Conservation (phyloP, 208 protist genomes). For the Trypanosoma rangeli region DNA sequence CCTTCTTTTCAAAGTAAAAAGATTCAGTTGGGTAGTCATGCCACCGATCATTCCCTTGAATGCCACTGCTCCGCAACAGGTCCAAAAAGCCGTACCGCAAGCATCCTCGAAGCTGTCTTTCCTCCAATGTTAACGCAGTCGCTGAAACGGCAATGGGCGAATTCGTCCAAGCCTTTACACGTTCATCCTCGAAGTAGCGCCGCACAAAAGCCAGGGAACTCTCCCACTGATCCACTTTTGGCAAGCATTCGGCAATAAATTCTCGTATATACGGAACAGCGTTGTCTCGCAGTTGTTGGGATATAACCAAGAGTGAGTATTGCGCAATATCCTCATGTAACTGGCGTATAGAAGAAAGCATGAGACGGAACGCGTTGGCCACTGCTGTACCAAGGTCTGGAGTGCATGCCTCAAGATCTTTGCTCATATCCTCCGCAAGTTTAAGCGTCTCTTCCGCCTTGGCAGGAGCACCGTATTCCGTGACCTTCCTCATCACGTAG, state of each 20-base stretch:
- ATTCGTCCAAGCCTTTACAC: conserved; percentile 39
- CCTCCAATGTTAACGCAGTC: conserved; percentile 35
- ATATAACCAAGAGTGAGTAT: conserved; percentile 66
- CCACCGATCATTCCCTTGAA: conserved; percentile 62
- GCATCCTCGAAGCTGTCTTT: conserved; percentile 60
- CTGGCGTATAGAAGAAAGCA: conserved; percentile 57
- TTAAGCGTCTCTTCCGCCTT: conserved; percentile 45
- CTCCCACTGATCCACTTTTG: conserved; percentile 46
- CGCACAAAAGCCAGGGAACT: conserved; percentile 64
- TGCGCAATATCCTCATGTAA: conserved; percentile 66
- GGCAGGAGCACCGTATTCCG: conserved; percentile 57
- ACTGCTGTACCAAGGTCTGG: conserved; percentile 67
- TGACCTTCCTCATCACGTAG: conserved; percentile 68
- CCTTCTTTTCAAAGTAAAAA: conserved; percentile 80
- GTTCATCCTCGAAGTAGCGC: conserved; percentile 40
- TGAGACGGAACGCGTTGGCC: conserved; percentile 60
- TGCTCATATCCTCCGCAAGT: conserved; percentile 36
- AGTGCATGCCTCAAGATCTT: conserved; percentile 41
- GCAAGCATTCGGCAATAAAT: conserved; percentile 64
- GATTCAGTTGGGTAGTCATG: conserved; percentile 62
- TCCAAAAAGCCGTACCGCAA: conserved; percentile 56
- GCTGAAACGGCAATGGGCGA: conserved; percentile 34
- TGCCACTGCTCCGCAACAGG: conserved; percentile 55
- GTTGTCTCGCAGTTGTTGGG: conserved; percentile 52
- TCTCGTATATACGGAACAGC: conserved; percentile 71